Conservation (phyloP, 768 basidiomycete species). For the Clitopilus hobsonii region DNA sequence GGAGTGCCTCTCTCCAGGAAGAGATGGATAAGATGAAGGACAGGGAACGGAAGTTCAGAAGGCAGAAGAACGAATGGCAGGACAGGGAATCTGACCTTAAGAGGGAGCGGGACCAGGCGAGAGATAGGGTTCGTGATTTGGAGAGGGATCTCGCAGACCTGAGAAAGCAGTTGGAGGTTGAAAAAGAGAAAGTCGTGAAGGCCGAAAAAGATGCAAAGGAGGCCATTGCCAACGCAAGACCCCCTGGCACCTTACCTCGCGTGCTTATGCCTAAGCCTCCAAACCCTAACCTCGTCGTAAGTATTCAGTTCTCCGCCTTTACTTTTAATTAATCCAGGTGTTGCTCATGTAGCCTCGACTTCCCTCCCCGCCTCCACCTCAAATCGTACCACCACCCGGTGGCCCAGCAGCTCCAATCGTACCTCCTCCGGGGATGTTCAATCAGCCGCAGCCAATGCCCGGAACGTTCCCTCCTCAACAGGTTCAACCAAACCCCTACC, state of each 20-base stretch:
- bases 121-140: background rate
- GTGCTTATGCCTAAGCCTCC: constrained; percentile 11
- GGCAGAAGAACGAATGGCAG: background rate
- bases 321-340: constrained; percentile 3
- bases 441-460: background rate
- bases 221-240: no score
- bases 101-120: background rate
- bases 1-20: background rate
- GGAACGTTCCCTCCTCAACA: constrained; percentile 8
- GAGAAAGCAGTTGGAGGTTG: constrained; percentile 5
- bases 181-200: constrained; percentile 13
- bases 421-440: constrained; percentile 2
- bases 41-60: background rate
- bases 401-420: background rate
- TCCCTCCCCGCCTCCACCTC: background rate
- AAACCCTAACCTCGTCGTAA: constrained; percentile 6
- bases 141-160: constrained; percentile 1
- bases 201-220: constrained; percentile 16
- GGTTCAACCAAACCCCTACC: constrained; percentile 12
- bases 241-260: constrained; percentile 2
- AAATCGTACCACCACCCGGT: background rate
- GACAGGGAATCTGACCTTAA: background rate
- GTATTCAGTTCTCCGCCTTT: constrained; percentile 1
- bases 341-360: background rate
- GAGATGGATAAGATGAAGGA: background rate